Evolutionary conservation across 1,284 basidiomycete genomes (phyloP), one percentile per base, ranked within the genome.

Genomic region (Neolentinus lepideus): DNA sequence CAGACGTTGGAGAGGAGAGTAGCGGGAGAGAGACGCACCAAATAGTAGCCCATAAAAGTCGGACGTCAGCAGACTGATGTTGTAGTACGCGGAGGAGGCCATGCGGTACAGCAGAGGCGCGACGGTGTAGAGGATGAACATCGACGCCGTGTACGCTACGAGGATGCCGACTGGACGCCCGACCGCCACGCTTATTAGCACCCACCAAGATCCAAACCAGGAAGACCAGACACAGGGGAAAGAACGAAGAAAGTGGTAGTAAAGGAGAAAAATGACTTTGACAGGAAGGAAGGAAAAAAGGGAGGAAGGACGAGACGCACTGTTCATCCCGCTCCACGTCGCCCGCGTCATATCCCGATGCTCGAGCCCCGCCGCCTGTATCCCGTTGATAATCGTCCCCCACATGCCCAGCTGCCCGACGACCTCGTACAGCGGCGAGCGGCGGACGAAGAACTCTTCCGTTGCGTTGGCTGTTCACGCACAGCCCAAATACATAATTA

Each of bases 1-100:
- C 19, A n/a, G 24, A 38, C 14, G 12, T 27, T 36, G 47, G 57
- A 36, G 38, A 53, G 26, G 48, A 26, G 45, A 47, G 19, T 35
- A 33, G 19, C 19, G 27, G 3, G 36, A 56, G 57, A 62, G 14
- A 48, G 54, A 75, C 78, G 54, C 61, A 80, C 89, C 91, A 64
- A 94, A 90, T 22, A 92, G 72, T 53, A 94, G 76, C 21, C 90
- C 88, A 66, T 87, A 94, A 63, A 93, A 94, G 70, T 93, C 89
- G 66, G 85, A 86, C 16, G 91, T 87, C 21, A 94, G 79, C 14
- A 94, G 69, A 62, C 84, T 88, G 59, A 93, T 76, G 64, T 93
- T 93, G 72, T 85, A 93, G 73, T 84, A 93, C 10, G 87, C 81
- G 22, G 88, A 89, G 1, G 90, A 92, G 3, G 90, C 85, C 65